Evolutionary conservation across 2,329 filamentous ascomycete genomes (phyloP), one percentile per base, ranked within the genome.

Genomic region (Knoxdaviesia proteae): DNA sequence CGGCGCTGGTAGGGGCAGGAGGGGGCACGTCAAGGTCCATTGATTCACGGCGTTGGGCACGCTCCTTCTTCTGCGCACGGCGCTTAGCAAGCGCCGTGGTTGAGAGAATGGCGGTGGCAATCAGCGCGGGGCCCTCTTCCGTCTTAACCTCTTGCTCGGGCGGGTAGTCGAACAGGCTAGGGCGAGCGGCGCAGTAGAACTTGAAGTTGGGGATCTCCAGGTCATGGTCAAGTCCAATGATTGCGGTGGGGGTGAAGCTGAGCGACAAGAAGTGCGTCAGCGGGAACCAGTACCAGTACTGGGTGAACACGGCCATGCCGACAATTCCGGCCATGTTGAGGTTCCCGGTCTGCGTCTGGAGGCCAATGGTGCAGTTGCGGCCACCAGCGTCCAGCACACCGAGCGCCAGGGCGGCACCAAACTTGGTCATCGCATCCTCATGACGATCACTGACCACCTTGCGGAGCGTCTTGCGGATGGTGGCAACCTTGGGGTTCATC

Each of bases 211-310:
- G 86, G 43, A 94, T 84, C 53, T 94, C 84, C 9, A 98, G 71
- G 54, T 94, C 84, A 54, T 92, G 80, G 56, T 98, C 87, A 31
- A 98, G 75, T 46, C 83, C 88, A 52, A 96, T 94, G 54, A 98
- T 82, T 1, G 90, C 82, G 1, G 92, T 98, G 1, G 90, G 90
- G n/a, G 84, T 86, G 62, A 98, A 96, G 54, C 84, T 87, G 47
- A 98, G 69, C 1, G 88, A 92, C 45, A 98, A 61, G 74, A 98
- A 98, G 62, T 98, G 90, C 32, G 90, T 93, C 53, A 96, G 80
- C 46, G 90, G 90, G 74, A 98, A 98, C 90, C 90, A 98, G 67
- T 98, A 98, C 90, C 90, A 98, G 67, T 98, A 98, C 59, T 98
- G 90, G 6, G 87, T 93, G 63, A 98, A 98, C 43, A 98, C 82